Evolutionary conservation across 2,329 filamentous ascomycete species (phyloP), one percentile per base, ranked within the genome.

Genomic region (Dactylonectria estremocensis): DNA sequence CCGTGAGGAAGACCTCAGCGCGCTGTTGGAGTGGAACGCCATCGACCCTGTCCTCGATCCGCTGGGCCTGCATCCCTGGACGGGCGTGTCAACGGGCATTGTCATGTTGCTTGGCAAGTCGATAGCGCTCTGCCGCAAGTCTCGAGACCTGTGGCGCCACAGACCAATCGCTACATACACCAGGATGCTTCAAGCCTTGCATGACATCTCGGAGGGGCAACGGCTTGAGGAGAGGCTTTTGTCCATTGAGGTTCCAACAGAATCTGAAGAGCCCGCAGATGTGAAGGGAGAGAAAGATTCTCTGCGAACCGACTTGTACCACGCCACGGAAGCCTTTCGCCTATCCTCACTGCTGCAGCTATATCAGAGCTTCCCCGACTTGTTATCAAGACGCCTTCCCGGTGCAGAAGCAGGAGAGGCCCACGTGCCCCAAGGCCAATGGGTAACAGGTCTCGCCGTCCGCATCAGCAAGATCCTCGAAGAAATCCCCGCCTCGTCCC

Each of bases 351-450:
- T 83, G 16, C 70, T 83, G 3, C 81, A 83, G 40, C 77, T 83
- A 1, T 83, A 83, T 68, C 77, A 82, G 53, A 82, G 81, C 0
- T 81, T 81, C 3, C 80, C 79, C 0, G 79, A 81, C 6, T 61
- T 81, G 1, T 77, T 79, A 0, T 64, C 77, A 0, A 50, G 78
- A 3, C 73, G 79, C 1, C 64, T 81, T 2, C 78, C 80, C 0
- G 69, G 64, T 2, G 46, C 67, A 7, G 7, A 74, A 0, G 64
- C 50, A 0, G 59, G 22, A 1, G 55, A 65, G 1, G 48, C 49
- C 13, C 50, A 62, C 40, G 54, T 10, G 9, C 6, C 45, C 1
- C 60, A 70, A 3, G 61, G 76, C 1, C 74, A 77, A 0, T 81
- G 79, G 77, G 72, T 80, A 7, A 74, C 77, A 0, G 79, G 79